Evolutionary conservation across 768 basidiomycete genomes (phyloP).

Genomic region (Suillus subalutaceus): DNA sequence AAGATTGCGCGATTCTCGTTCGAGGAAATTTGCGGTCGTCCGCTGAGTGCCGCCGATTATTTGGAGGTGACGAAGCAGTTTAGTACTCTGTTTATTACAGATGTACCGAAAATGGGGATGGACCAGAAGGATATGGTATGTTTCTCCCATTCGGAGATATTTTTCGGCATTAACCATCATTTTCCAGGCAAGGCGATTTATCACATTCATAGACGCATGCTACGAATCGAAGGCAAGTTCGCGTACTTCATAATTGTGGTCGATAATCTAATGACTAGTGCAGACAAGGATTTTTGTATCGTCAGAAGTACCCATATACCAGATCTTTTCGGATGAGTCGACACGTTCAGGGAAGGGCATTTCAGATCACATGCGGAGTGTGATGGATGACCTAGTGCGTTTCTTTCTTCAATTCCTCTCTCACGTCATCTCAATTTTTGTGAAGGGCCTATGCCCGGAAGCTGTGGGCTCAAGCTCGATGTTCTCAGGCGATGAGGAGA

Average conservation of each 20-base stretch:
- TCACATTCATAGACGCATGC: constrained; percentile 97
- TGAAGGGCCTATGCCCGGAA: constrained; percentile 76
- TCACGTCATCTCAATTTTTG: constrained; percentile 11
- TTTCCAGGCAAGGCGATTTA: constrained; percentile 89
- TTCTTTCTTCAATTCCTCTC: constrained; percentile 6
- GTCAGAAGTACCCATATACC: constrained; percentile 88
- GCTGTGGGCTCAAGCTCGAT: constrained; percentile 83
- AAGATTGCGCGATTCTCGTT: constrained; percentile 88
- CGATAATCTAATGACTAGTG: constrained; percentile 1
- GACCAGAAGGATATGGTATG: constrained; percentile 83
- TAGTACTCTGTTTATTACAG: constrained; percentile 82
- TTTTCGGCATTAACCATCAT: constrained; percentile 10
- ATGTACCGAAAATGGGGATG: constrained; percentile 88
- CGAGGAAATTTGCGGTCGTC: constrained; percentile 81
- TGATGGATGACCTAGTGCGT: constrained; percentile 94
- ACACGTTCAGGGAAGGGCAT: constrained; percentile 43
- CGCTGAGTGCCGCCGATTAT: constrained; percentile 94
- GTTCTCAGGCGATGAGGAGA: constrained; percentile 95
- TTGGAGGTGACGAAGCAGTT: constrained; percentile 90
- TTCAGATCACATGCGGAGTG: constrained; percentile 86
- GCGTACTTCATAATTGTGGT: not conserved
- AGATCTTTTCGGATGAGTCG: constrained; percentile 82
- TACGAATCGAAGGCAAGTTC: constrained; percentile 81
- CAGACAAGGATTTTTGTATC: constrained; percentile 91
- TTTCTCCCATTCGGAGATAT: not conserved